Conservation (phyloP, 2,329 filamentous ascomycete genomes). For the Penicillium sp. region DNA sequence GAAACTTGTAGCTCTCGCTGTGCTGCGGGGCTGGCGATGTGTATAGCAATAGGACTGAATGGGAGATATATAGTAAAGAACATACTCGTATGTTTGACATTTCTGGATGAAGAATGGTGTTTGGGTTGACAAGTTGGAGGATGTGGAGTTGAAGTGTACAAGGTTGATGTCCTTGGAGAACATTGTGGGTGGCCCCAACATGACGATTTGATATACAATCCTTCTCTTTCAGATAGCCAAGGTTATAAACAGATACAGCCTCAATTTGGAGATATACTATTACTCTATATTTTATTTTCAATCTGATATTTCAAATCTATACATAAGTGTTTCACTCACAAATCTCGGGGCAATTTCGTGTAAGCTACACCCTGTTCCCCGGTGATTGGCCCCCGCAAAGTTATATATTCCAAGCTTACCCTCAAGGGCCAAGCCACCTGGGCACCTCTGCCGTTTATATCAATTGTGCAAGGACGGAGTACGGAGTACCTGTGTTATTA, state of each 20-base stretch:
- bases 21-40: neutral
- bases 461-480: neutral
- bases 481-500: neutral
- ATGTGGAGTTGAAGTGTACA: neutral
- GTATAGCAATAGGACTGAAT: neutral
- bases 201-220: neutral
- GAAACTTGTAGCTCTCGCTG: neutral
- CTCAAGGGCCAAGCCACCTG: neutral
- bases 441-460: neutral
- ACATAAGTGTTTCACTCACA: neutral
- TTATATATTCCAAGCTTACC: neutral
- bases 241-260: neutral
- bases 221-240: neutral
- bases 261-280: neutral
- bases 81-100: conserved; percentile 25
- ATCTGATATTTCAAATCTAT: neutral
- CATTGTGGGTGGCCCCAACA: neutral
- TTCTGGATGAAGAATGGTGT: neutral
- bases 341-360: neutral
- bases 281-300: neutral
- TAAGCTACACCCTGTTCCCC: neutral
- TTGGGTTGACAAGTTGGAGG: neutral
- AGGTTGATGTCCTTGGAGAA: neutral
- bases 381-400: neutral
- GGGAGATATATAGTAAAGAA: neutral